Percentiles rank a stretch among this genome's conserved stretches.
These are phyloP conservation scores for Kandelia obovata DNA, from an alignment of 345 rosid species.

Conservation along the genomic window DNA sequence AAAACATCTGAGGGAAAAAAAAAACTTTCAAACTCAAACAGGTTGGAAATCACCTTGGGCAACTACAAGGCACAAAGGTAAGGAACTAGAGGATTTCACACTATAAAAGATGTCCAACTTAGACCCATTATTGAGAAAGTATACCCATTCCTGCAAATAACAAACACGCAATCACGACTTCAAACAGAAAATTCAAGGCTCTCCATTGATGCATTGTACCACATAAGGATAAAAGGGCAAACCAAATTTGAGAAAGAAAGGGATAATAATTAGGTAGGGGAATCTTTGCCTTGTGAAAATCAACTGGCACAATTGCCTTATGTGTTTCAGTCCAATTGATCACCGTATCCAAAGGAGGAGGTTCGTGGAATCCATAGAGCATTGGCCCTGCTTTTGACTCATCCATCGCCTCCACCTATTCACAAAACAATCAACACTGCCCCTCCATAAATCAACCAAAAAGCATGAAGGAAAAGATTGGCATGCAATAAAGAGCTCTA, in stretches of 20 bases:
- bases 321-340: slow-evolving; percentile 43
- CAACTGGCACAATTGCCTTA: slow-evolving; percentile 26
- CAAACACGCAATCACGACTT: neutral
- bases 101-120: slow-evolving; percentile 39
- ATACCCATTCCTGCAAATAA: slow-evolving; percentile 49
- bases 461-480: neutral
- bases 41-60: slow-evolving; percentile 38
- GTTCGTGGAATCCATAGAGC: slow-evolving; percentile 40
- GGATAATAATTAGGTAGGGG: neutral
- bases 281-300: slow-evolving; percentile 41
- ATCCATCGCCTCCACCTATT: slow-evolving; percentile 38
- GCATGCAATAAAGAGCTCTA: neutral
- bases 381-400: slow-evolving; percentile 33
- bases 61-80: slow-evolving; percentile 50
- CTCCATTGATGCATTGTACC: too few species aligned
- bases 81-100: slow-evolving; percentile 34
- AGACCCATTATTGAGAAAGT: slow-evolving; percentile 53
- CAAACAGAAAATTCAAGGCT: too few species aligned
- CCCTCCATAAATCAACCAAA: slow-evolving; percentile 2
- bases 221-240: too few species aligned
- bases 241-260: neutral
- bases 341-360: slow-evolving; percentile 43
- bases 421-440: too few species aligned
- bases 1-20: neutral
- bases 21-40: neutral